A percentile compares a stretch with the other conserved stretches of the same genome.
phyloP scores from a whole-genome alignment of 2,329 filamentous ascomycete species.

The Paracamarosporium sp. region DNA sequence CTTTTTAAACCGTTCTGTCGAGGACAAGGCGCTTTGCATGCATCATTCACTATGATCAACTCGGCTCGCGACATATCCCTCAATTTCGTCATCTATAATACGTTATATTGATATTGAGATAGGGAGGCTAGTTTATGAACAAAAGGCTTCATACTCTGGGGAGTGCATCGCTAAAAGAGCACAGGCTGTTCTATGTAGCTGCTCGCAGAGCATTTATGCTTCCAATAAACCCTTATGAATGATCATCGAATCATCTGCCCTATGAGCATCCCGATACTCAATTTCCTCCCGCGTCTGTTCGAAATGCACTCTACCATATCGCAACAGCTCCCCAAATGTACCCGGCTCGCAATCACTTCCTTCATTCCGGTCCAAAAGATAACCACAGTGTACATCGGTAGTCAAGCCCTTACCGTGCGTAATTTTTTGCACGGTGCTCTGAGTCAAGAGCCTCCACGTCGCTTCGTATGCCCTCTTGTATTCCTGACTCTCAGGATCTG shows the following conservation, averaged over 20 bases:
- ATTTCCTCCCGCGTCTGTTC: slow-evolving; percentile 42
- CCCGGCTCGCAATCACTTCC: slow-evolving; percentile 38
- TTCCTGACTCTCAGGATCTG: slow-evolving; percentile 28
- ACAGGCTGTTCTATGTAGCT: no score
- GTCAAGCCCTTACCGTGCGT: slow-evolving; percentile 41
- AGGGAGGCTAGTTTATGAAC: no score
- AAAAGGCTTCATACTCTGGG: no score
- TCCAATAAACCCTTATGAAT: slow-evolving; percentile 32
- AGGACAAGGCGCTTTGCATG: no score
- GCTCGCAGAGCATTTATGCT: neutral
- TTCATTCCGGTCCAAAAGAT: slow-evolving; percentile 42
- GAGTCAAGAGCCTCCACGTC: slow-evolving; percentile 38
- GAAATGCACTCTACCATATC: slow-evolving; percentile 45
- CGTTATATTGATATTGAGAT: no score
- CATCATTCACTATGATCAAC: no score
- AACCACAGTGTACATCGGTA: slow-evolving; percentile 30
- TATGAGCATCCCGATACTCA: slow-evolving; percentile 24
- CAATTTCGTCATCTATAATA: no score
- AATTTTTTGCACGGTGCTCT: slow-evolving; percentile 46
- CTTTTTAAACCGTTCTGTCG: no score
- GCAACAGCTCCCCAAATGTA: slow-evolving; percentile 46
- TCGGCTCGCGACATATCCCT: no score
- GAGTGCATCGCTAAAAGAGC: no score
- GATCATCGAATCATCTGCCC: slow-evolving; percentile 14
- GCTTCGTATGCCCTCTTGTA: slow-evolving; percentile 37